phyloP scores from a whole-genome alignment of 257 asterid genomes.

The Nicotiana obtusifolia region DNA sequence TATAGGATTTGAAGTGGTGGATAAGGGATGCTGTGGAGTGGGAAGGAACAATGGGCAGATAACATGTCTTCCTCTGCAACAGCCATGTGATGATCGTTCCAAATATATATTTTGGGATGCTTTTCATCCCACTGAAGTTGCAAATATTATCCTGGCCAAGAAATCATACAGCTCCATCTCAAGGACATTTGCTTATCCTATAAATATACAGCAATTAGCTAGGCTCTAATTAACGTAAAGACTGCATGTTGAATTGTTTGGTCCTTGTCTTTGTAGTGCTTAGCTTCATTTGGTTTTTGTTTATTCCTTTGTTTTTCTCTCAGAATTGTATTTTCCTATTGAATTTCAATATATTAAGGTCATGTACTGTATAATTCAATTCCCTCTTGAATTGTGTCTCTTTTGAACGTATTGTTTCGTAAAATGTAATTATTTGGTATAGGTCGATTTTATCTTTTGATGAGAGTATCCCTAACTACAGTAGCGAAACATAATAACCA shows the following conservation, averaged over 20 bases:
- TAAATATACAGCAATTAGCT: constrained; percentile 67
- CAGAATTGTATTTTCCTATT: neutral
- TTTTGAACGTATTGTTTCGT: neutral
- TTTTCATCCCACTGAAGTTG: constrained; percentile 82
- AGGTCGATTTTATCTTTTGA: too few species aligned
- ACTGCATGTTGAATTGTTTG: neutral
- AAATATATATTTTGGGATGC: constrained; percentile 85
- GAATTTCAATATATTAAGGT: neutral
- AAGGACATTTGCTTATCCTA: constrained; percentile 57
- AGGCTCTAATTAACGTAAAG: constrained; percentile 27
- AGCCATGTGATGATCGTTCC: constrained; percentile 52
- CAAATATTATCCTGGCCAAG: constrained; percentile 75
- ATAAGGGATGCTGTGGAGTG: constrained; percentile 85
- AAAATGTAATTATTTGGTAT: too few species aligned
- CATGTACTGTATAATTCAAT: neutral
- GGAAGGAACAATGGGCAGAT: constrained; percentile 85
- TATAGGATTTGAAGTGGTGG: constrained; percentile 75
- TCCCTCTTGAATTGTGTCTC: neutral
- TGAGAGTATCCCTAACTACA: too few species aligned
- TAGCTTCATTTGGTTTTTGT: neutral
- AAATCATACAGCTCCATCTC: constrained; percentile 56
- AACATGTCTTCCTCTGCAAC: constrained; percentile 80
- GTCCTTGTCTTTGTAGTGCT: neutral
- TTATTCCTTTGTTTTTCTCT: neutral
- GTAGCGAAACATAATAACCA: neutral